Base-by-base conservation (phyloP, 2,329 filamentous ascomycete species). In the Scedosporium dehoogii region DNA sequence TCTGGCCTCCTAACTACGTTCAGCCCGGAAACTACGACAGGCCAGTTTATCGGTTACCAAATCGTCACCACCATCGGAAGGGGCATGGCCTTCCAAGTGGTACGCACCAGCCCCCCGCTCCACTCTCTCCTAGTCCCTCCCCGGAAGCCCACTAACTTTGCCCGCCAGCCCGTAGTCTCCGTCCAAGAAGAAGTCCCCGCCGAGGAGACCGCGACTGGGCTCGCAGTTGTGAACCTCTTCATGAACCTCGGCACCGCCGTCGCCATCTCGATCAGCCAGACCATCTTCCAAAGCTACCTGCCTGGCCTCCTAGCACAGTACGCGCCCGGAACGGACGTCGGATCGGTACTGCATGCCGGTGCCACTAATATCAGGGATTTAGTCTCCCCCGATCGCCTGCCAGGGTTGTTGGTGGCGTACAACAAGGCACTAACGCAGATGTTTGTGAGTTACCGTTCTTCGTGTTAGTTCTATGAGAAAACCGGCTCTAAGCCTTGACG, bases 11-110 rank as follows among this genome's bases (percentile, higher is more conserved):
- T 81, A 23, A 75, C 75, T 4, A 79, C 76, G 0, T 70, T 79
- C 6, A 65, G 68, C 38, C 66, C 71, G 0, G 64, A 71, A 53
- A 76, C 75, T 1, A 63, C 67, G 1, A 67, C 71, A 0, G 67
- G 66, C 4, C 69, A 72, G 53, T 81, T 77, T 78, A 75, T 79
- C 53, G 76, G 76, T 14, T 80, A 74, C 64, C 78, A 80, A 67
- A 70, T 74, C 1, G 63, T 81, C 23, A 71, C 73, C 5, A 78
- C 78, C 3, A 64, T 75, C 1, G 78, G 77, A 0, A 68, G 76
- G 2, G 79, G 79, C 21, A 65, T 76, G 2, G 71, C 72, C 3
- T 70, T 79, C 25, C 78, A 80, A 60, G 44, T 48, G 2, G 44
- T 48, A 48, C 16, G 5, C 33, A 38, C 33, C 10, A 12, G 3